Evolutionary conservation across 192 early-diverging fungal species (phyloP).

Genomic region (Backusella australiensis): DNA sequence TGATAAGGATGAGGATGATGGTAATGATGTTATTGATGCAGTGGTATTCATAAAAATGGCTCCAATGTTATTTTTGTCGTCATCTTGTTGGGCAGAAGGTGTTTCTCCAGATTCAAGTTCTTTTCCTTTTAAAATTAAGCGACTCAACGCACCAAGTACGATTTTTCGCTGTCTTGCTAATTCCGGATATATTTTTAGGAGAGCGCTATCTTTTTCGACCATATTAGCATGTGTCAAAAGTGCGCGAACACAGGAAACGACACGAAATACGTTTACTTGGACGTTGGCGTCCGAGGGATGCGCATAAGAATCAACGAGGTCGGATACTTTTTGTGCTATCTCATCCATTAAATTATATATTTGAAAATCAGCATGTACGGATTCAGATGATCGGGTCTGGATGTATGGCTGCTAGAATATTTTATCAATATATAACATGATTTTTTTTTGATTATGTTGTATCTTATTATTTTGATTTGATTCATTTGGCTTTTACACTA

Average conservation of each 20-base stretch:
- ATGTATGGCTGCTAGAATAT: not conserved
- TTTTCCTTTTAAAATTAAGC: slow-evolving; percentile 29
- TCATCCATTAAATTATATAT: not conserved
- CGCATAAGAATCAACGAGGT: not conserved
- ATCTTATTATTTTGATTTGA: not conserved
- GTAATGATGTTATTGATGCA: not conserved
- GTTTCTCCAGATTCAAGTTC: slow-evolving; percentile 2
- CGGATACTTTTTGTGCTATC: not conserved
- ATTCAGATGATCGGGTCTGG: not conserved
- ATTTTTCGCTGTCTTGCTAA: slow-evolving; percentile 29
- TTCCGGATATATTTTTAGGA: slow-evolving; percentile 30
- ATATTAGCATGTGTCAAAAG: slow-evolving; percentile 23
- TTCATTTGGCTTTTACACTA: not conserved
- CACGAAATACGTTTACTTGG: slow-evolving; percentile 17
- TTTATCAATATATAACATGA: not conserved
- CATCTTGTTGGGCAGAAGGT: not conserved
- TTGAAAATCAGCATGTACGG: not conserved
- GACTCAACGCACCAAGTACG: slow-evolving; percentile 24
- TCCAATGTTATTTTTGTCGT: not conserved
- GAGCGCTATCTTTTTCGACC: slow-evolving; percentile 30
- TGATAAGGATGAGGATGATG: not conserved
- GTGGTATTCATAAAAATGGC: not conserved
- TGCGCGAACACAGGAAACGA: slow-evolving; percentile 18
- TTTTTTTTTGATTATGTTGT: not conserved
- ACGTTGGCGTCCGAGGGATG: not conserved